Conservation (phyloP, 192 early-diverging fungal species). For the Rhizophagus sp. region DNA sequence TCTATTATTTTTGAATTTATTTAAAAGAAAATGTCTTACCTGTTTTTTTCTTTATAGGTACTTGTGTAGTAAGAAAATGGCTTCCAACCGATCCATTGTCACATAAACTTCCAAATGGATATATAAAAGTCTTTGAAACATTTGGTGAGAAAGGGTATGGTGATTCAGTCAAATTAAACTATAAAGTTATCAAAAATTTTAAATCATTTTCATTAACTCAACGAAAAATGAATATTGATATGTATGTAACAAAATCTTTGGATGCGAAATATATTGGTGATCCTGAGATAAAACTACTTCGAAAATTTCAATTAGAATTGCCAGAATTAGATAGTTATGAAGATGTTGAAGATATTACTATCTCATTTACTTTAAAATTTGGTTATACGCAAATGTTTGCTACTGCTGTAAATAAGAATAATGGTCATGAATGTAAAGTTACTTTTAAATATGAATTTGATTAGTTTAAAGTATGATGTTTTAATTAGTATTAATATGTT, state of each 20-base stretch:
- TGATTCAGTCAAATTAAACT: not conserved
- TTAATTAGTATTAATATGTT: too few relatives aligned
- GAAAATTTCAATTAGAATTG: too few relatives aligned
- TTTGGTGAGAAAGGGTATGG: not conserved
- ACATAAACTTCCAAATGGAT: not conserved
- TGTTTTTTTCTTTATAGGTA: not conserved
- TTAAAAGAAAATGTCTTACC: not conserved
- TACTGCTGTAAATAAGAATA: not conserved
- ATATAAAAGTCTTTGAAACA: not conserved
- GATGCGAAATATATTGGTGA: not conserved
- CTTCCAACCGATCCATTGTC: not conserved
- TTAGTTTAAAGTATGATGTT: too few relatives aligned
- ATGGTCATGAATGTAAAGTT: not conserved
- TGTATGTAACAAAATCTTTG: not conserved
- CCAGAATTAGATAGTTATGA: not conserved
- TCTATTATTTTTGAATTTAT: not conserved
- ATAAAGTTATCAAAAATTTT: not conserved
- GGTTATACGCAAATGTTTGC: too few relatives aligned
- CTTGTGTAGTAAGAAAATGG: not conserved
- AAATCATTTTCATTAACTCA: not conserved
- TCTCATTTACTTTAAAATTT: not conserved
- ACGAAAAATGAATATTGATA: not conserved
- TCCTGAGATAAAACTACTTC: not conserved
- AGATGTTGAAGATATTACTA: too few relatives aligned
- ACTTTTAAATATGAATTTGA: not conserved